phyloP scores from a whole-genome alignment of 371 early-diverging fungal species.

The Actinomortierella ambigua region DNA sequence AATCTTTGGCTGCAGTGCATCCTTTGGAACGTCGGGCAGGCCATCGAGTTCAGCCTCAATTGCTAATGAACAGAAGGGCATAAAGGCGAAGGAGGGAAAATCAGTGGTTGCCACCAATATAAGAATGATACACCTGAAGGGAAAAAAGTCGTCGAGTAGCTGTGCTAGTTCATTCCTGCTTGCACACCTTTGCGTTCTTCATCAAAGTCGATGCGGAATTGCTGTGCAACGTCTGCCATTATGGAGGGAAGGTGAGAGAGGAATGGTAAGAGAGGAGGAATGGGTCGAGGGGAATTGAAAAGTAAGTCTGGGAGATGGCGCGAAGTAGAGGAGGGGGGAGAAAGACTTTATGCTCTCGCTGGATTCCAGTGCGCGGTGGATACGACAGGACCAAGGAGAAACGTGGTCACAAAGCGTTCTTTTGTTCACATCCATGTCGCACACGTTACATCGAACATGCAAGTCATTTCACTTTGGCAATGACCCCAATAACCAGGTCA shows the following conservation, averaged over 20 bases:
- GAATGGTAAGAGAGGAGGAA: background rate
- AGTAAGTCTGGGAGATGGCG: too few relatives aligned
- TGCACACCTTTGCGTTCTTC: too few relatives aligned
- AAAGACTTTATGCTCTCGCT: background rate
- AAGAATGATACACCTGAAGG: too few relatives aligned
- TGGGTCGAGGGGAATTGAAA: slow-evolving; percentile 2
- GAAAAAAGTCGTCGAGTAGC: too few relatives aligned
- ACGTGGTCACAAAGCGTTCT: background rate
- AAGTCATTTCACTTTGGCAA: slow-evolving; percentile 19
- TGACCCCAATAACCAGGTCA: background rate
- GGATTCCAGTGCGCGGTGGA: slow-evolving; percentile 3
- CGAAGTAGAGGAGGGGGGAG: background rate
- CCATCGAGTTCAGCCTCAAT: slow-evolving; percentile 43
- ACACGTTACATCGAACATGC: slow-evolving; percentile 14
- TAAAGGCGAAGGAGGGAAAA: too few relatives aligned
- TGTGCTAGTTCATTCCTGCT: too few relatives aligned
- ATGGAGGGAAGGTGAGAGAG: too few relatives aligned
- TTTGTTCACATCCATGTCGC: too few relatives aligned
- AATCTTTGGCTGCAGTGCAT: slow-evolving; percentile 42
- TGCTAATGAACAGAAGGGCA: slow-evolving; percentile 18
- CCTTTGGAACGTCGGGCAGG: slow-evolving; percentile 21
- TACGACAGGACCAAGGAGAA: background rate
- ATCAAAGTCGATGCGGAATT: too few relatives aligned
- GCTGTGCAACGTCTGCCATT: too few relatives aligned
- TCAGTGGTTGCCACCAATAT: too few relatives aligned